Evolutionary conservation across 2,329 filamentous ascomycete genomes (phyloP).

Genomic region (Arthrobotrys sinensis): DNA sequence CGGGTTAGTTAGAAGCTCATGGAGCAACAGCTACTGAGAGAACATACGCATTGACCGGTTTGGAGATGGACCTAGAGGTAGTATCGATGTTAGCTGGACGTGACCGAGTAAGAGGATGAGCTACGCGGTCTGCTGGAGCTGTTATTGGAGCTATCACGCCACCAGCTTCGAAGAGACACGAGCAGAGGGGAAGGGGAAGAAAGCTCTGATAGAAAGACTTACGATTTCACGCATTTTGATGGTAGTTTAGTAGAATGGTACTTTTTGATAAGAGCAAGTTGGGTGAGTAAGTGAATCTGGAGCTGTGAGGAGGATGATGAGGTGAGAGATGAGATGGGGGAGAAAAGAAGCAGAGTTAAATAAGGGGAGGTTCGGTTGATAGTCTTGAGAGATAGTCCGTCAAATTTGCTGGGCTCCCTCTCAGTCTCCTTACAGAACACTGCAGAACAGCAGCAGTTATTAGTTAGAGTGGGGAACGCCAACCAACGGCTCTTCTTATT

Average conservation of each 20-base stretch:
- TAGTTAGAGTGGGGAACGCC: conserved; percentile 38
- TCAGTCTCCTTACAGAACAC: background rate
- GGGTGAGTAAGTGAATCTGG: conserved; percentile 1
- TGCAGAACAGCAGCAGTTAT: background rate
- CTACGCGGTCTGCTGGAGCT: conserved; percentile 34
- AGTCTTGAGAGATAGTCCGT: conserved; percentile 16
- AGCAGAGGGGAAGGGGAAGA: background rate
- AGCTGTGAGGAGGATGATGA: conserved; percentile 22
- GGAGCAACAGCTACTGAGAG: conserved; percentile 19
- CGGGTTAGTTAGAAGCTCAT: conserved; percentile 58
- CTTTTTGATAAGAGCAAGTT: background rate
- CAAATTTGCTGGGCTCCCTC: conserved; percentile 39
- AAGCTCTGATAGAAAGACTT: conserved; percentile 18
- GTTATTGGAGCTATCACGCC: conserved; percentile 20
- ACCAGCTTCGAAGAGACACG: background rate
- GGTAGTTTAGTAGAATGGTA: conserved; percentile 10
- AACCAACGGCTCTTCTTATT: conserved; percentile 24
- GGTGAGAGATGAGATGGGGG: conserved; percentile 21
- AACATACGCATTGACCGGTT: conserved; percentile 98
- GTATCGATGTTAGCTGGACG: conserved; percentile 47
- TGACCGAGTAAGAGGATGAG: conserved; percentile 28
- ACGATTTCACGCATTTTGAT: conserved; percentile 61
- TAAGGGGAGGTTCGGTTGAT: background rate
- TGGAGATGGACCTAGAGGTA: conserved; percentile 82
- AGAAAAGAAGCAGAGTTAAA: conserved; percentile 29